Evolutionary conservation across 1,284 basidiomycete species (phyloP), one percentile per base, ranked within the genome.

Genomic region (Rhodotorula mucilaginosa): DNA sequence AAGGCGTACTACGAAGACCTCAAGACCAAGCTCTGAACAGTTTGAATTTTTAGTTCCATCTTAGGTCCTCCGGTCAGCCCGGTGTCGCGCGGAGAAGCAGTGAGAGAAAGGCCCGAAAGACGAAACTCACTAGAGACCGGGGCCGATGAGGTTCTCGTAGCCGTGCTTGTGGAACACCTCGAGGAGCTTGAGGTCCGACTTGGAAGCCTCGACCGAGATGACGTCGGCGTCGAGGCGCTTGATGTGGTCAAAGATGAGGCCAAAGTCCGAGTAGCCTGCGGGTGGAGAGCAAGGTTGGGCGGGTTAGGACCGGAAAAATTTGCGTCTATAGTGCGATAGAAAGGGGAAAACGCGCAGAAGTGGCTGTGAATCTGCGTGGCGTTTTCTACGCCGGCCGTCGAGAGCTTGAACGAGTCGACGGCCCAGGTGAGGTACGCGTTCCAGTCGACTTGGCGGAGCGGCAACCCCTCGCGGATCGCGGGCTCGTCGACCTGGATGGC

Each of bases 401-500:
- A 85, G 77, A 97, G 88, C 84, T 93, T 93, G 88, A 98, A 98
- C 76, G 94, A 96, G 84, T 97, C 93, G 75, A 97, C 93, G 68
- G 95, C 94, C 95, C 95, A 98, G 78, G 87, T 87, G 82, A 98
- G 89, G 86, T 98, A 98, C 79, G 84, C 86, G 79, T 93, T 89
- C 95, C 95, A 97, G 84, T 98, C 95, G 76, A 88, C 86, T 81
- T 90, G 90, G 83, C 94, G 92, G 78, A 98, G 90, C 78, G 94
- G 94, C 67, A 98, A 86, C 84, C 97, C 97, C 85, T 99, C 97
- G 86, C 97, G 95, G 80, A 99, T 97, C 74, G 97, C 97, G 71
- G 97, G 93, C 86, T 99, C 97, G 80, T 99, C 97, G 80, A 99
- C 97, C 86, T 99, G 97, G 81, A 99, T 96, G 80, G 95, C 96